Conservation (phyloP, 75 land plant species). For the Isoetes taiwanensis region DNA sequence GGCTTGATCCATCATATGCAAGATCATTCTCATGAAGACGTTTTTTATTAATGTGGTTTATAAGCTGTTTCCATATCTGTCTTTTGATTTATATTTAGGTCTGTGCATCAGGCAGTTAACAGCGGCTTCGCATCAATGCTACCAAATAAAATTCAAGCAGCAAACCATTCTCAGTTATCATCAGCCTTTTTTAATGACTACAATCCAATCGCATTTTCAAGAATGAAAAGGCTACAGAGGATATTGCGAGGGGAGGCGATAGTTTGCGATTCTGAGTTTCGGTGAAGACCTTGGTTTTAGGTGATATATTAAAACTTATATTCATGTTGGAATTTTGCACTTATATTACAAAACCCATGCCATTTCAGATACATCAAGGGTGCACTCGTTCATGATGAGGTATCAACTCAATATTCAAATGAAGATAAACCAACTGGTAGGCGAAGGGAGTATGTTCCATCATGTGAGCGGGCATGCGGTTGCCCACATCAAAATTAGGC, state of each 20-base stretch:
- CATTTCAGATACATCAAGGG: slow-evolving; percentile 59
- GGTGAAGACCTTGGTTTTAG: slow-evolving; percentile 98
- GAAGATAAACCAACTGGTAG: slow-evolving; percentile 37
- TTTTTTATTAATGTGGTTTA: not conserved
- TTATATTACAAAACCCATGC: too few relatives aligned
- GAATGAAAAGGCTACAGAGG: slow-evolving; percentile 40
- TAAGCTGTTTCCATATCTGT: not conserved
- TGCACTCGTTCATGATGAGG: slow-evolving; percentile 40
- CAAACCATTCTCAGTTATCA: slow-evolving; percentile 71
- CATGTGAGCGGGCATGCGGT: too few relatives aligned
- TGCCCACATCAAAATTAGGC: too few relatives aligned
- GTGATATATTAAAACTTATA: slow-evolving; percentile 11
- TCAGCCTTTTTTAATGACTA: slow-evolving; percentile 45
- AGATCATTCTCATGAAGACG: slow-evolving; percentile 33
- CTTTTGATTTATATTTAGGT: slow-evolving; percentile 16
- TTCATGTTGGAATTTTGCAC: not conserved
- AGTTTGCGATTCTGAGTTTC: slow-evolving; percentile 97
- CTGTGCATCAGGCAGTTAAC: slow-evolving; percentile 61
- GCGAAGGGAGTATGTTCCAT: slow-evolving; percentile 61
- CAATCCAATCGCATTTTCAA: slow-evolving; percentile 59
- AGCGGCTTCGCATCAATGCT: slow-evolving; percentile 50
- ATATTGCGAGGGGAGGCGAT: slow-evolving; percentile 70
- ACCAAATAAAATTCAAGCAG: slow-evolving; percentile 49
- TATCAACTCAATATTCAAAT: not conserved
- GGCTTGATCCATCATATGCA: slow-evolving; percentile 81